phyloP scores from a whole-genome alignment of 2,329 filamentous ascomycete genomes.

The Ceratocystis alfenasii region DNA sequence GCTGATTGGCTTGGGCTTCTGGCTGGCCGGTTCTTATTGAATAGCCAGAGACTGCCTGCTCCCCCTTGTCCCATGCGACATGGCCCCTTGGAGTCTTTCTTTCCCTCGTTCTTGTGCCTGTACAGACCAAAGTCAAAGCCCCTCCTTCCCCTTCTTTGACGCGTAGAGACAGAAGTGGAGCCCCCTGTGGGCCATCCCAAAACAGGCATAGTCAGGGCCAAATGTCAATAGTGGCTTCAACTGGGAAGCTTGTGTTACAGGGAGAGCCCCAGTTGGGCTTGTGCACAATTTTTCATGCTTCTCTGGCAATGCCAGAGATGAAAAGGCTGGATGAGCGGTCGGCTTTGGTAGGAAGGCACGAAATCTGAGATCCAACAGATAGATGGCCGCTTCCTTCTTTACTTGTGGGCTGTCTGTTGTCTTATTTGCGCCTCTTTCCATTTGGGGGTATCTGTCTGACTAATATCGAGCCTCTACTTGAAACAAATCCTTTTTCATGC shows the following conservation, averaged over 20 bases:
- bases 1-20: neutral
- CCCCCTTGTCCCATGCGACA: neutral
- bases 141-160: conserved; percentile 7
- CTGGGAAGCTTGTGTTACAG: conserved; percentile 2
- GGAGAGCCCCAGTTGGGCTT: neutral
- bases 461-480: neutral
- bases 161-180: neutral
- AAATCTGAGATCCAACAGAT: neutral
- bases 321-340: neutral
- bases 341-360: neutral
- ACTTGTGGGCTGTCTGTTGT: too few species aligned
- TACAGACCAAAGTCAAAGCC: neutral
- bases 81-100: neutral
- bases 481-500: conserved; percentile 9
- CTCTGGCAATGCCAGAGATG: neutral
- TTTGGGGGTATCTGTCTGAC: neutral
- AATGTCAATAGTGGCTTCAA: conserved; percentile 3
- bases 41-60: neutral
- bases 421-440: neutral
- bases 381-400: neutral
- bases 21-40: neutral
- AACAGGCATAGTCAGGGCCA: conserved; percentile 4
- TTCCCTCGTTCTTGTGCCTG: neutral
- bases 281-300: neutral
- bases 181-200: neutral